Conservation (phyloP, 495 filamentous ascomycete species). For the Hyaloscypha finlandica region DNA sequence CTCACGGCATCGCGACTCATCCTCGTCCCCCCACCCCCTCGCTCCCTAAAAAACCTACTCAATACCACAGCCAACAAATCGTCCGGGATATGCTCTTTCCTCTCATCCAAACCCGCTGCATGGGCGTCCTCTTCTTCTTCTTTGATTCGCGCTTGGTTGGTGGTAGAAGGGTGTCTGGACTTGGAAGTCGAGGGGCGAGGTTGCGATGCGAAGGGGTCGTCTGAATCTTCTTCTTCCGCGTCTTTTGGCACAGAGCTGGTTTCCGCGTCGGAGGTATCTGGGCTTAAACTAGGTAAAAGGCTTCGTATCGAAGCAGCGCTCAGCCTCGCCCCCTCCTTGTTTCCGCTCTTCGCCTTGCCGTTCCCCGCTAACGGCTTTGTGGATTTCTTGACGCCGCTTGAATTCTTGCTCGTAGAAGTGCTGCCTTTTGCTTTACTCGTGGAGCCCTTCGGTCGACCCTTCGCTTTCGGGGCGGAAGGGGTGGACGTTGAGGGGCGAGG, state of each 20-base stretch:
- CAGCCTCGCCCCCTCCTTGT: background rate
- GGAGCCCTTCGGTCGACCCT: background rate
- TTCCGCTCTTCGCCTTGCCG: slow-evolving; percentile 4
- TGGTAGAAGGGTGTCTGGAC: background rate
- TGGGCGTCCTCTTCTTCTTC: background rate
- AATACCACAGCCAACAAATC: slow-evolving; percentile 74
- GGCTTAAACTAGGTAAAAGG: slow-evolving; percentile 12
- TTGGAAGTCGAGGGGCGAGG: background rate
- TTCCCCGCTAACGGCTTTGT: background rate
- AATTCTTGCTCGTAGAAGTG: background rate
- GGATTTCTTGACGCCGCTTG: slow-evolving; percentile 13
- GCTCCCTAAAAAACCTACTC: slow-evolving; percentile 67
- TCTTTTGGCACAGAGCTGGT: background rate
- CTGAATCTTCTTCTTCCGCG: background rate
- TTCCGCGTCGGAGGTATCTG: slow-evolving; percentile 13
- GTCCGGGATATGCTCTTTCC: slow-evolving; percentile 59
- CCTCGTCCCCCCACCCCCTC: slow-evolving; percentile 51
- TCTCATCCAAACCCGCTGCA: slow-evolving; percentile 3
- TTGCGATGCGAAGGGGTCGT: slow-evolving; percentile 14
- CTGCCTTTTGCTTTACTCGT: background rate
- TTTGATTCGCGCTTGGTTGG: background rate
- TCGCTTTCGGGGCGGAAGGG: slow-evolving; percentile 6
- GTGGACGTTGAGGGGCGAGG: slow-evolving; percentile 18
- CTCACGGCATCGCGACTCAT: slow-evolving; percentile 79
- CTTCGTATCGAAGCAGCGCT: background rate